Evolutionary conservation across 495 filamentous ascomycete species (phyloP), one percentile per base, ranked within the genome.

Genomic region (Coniosporium apollinis): DNA sequence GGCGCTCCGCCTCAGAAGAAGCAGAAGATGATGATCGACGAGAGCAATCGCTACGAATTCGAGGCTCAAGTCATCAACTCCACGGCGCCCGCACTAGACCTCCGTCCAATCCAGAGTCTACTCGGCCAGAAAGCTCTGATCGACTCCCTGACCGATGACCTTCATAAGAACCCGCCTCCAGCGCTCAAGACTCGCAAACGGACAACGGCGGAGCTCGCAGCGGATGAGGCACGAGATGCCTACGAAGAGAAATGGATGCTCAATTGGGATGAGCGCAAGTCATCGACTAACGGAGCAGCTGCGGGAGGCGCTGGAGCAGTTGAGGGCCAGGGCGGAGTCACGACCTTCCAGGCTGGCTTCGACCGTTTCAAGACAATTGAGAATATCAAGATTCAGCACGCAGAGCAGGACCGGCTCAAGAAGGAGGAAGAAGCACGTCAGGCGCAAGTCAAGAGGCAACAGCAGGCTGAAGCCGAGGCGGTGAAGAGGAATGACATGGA

Each of bases 161-260:
- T 81, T 8, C 82, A 94, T 47, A 66, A 65, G 10, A 66, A 76
- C 36, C 64, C 71, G 20, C 74, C 81, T 20, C 87, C 91, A 1
- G 65, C 77, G 34, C 85, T 83, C 11, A 94, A 93, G 62, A 71
- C 73, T 17, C 69, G 91, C 38, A 96, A 99, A 65, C 70, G 87
- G 38, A 99, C 89, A 0, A 76, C 85, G 8, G 89, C 91, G 4
- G 86, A 99, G 47, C 67, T 94, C 54, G 87, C 80, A 20, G 86
- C 85, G 2, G 89, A 96, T 50, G 85, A 96, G 52, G 86, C 89
- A 0, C 60, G 81, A 39, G 83, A 83, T 4, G 85, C 83, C 8
- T 77, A 89, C 30, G 76, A 83, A 50, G 83, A 94, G 52, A 65
- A 81, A 19, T 86, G 84, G 44, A 85, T 96, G 78, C 82, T 96